Evolutionary conservation across 2,329 filamentous ascomycete species (phyloP), one percentile per base, ranked within the genome.

Genomic region (Ceratocystis papillata): DNA sequence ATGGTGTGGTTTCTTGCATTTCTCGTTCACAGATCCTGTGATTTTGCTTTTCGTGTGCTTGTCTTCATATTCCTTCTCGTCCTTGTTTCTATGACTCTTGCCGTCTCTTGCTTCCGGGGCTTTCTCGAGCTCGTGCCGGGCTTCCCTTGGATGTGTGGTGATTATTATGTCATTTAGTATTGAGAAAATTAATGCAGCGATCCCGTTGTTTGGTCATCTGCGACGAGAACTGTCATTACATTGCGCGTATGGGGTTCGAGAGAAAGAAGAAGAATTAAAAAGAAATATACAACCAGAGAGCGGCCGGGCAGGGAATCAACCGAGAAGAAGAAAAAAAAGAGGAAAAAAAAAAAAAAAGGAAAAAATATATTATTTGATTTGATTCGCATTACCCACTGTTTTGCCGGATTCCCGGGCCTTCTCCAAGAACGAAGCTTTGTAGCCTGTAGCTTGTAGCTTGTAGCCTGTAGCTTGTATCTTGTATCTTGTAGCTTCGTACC

Each of bases 1-100:
- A 59, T 59, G 55, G 28, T 59, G 55, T 59, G 55, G 28, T 59
- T 59, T 59, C 55, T 59, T 37, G 55, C 55, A 59, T 59, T 59
- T 59, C 28, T 59, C 55, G 55, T 59, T 41, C 55, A 59, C 55
- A 59, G 55, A 59, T 59, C 55, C 55, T 37, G 28, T n/a, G 55
- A 59, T 59, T 59, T 37, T 59, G 5, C 12, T 53, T 53, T 53
- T 53, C 48, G 22, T 53, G 48, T 53, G 48, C 48, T 15, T 20
- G 55, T 37, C 15, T 37, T 59, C 12, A 22, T 37, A 5, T 57
- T 57, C 10, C 15, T 33, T 12, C 30, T 30, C 5, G 17, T 59
- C 15, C 22, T 59, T 8, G 55, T 37, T n/a, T 59, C 28, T 10
- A 37, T 59, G 55, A 37, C 28, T 59, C 15, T 59, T n/a, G 25